These are phyloP conservation scores for Fremontodendron californicum DNA, from an alignment of 345 rosid species.

Conservation along the genomic window DNA sequence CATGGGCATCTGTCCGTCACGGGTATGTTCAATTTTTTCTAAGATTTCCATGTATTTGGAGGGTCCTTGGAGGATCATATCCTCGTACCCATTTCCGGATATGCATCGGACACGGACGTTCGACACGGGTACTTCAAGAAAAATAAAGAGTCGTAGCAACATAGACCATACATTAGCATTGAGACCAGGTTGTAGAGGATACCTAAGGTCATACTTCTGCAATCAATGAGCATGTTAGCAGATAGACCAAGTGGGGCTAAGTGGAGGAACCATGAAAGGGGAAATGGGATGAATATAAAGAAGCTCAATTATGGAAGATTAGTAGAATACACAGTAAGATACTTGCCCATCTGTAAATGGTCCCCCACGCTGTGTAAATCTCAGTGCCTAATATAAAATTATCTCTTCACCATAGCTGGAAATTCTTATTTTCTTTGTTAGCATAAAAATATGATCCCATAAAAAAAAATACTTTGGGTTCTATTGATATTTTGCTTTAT, in stretches of 20 bases:
- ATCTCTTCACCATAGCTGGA: constrained; percentile 39
- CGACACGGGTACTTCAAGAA: too few relatives aligned
- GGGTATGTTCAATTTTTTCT: too few relatives aligned
- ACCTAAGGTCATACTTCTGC: constrained; percentile 14
- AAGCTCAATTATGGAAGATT: constrained; percentile 39
- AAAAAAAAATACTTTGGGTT: constrained; percentile 1
- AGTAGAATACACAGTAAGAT: constrained; percentile 30
- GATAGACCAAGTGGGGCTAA: constrained; percentile 28
- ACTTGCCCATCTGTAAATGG: constrained; percentile 38
- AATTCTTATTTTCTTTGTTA: constrained; percentile 14
- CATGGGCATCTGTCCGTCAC: too few relatives aligned
- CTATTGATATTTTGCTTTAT: constrained; percentile 22
- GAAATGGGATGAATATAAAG: constrained; percentile 20
- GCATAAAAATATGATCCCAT: background rate
- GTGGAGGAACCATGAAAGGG: constrained; percentile 26
- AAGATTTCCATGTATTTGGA: too few relatives aligned
- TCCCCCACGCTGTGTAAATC: constrained; percentile 30
- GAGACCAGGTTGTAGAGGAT: constrained; percentile 14
- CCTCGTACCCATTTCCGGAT: too few relatives aligned
- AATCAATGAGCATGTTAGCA: constrained; percentile 18
- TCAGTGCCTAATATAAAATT: constrained; percentile 29
- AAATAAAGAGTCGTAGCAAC: too few relatives aligned
- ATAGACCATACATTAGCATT: constrained; percentile 5
- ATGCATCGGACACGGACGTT: too few relatives aligned
- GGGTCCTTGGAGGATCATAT: too few relatives aligned